Evolutionary conservation across 2,329 filamentous ascomycete genomes (phyloP).

Genomic region (Verruconis gallopava): DNA sequence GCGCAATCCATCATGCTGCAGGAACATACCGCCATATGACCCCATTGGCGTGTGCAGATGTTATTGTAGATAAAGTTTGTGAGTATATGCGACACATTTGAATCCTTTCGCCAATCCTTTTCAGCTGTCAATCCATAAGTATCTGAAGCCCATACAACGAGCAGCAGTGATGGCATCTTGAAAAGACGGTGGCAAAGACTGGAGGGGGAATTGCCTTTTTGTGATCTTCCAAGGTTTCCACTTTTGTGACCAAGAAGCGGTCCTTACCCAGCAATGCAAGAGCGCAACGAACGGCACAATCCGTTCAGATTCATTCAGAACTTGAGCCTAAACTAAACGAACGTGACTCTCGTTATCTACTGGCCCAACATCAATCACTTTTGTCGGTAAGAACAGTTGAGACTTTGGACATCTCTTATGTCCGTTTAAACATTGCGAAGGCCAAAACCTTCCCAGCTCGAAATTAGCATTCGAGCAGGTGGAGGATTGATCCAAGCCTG

Average conservation of each 20-base stretch:
- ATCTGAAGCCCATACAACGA: slow-evolving; percentile 21
- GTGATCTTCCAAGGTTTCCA: slow-evolving; percentile 7
- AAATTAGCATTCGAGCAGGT: not conserved
- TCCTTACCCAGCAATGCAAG: slow-evolving; percentile 12
- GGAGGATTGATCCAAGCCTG: not conserved
- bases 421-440: not conserved
- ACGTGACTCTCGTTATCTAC: not conserved
- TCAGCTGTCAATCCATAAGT: slow-evolving; percentile 23
- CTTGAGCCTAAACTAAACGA: not conserved
- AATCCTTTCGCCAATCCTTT: not conserved
- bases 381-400: not conserved
- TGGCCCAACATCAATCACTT: not conserved
- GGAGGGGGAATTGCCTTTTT: slow-evolving; percentile 11
- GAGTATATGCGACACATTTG: not conserved
- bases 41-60: not conserved
- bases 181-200: slow-evolving; percentile 18
- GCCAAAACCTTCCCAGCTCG: not conserved
- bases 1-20: not conserved
- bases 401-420: not conserved
- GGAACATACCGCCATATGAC: slow-evolving; percentile 1
- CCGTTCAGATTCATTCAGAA: not conserved
- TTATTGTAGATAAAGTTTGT: not conserved
- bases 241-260: slow-evolving; percentile 8
- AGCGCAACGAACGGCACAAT: slow-evolving; percentile 11
- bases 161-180: slow-evolving; percentile 24